A percentile compares a stretch with the other conserved stretches of the same genome.
Conservation (phyloP, 139 green algal genomes). For the Pleodorina starrii region DNA sequence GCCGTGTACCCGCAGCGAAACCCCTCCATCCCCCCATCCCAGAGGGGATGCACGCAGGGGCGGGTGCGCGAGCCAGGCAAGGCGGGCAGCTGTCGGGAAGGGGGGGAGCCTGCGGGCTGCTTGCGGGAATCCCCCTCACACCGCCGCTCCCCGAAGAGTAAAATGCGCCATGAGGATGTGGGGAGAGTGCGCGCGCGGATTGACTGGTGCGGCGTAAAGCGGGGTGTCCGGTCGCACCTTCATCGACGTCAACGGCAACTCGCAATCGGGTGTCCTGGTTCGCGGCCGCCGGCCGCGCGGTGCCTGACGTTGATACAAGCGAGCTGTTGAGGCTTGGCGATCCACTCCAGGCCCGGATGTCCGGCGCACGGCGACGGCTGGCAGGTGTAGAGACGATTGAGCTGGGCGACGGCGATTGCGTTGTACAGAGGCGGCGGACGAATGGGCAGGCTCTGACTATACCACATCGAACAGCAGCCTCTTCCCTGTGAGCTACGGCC, state of each 20-base stretch:
- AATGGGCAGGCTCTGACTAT: background rate
- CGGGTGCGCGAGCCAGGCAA: background rate
- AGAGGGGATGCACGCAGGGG: too few species aligned
- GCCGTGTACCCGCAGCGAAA: too few species aligned
- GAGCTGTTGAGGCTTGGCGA: background rate
- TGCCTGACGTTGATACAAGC: background rate
- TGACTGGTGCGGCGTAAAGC: background rate
- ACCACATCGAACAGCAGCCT: background rate
- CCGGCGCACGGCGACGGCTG: conserved; percentile 8
- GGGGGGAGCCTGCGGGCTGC: background rate
- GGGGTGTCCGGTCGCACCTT: conserved; percentile 67
- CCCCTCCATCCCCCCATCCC: too few species aligned
- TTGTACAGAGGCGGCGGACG: conserved; percentile 20
- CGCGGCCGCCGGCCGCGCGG: background rate
- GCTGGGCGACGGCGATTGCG: background rate
- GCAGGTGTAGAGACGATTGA: background rate
- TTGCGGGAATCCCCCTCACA: background rate
- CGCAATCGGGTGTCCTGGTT: conserved; percentile 40
- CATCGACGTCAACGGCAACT: conserved; percentile 89
- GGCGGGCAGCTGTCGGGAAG: background rate
- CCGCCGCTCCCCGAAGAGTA: background rate
- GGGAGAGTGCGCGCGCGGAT: background rate
- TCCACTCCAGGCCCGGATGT: conserved; percentile 23
- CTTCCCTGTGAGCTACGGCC: background rate
- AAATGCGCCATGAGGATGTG: background rate